These are phyloP conservation scores for Lobosporangium transversale DNA, from an alignment of 192 early-diverging fungal species.

Conservation along the genomic window DNA sequence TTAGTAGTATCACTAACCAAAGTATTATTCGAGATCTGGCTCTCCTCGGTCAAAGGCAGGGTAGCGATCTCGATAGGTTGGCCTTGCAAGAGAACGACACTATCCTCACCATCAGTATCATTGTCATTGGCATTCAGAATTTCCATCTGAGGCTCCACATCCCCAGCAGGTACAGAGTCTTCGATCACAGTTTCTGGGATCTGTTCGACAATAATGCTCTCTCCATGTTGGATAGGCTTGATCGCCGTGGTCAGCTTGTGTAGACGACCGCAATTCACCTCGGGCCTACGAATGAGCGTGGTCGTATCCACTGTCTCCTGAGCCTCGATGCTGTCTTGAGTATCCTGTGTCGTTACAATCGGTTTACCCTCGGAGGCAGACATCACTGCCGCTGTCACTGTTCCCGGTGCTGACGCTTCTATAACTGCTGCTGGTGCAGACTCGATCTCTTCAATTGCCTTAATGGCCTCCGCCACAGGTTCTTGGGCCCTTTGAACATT, in stretches of 20 bases:
- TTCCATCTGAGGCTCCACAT: no score
- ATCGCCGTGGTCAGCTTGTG: conserved; percentile 29
- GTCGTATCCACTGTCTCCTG: conserved; percentile 21
- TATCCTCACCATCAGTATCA: conserved; percentile 3
- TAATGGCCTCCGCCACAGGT: conserved; percentile 12
- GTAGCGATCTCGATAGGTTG: conserved; percentile 4
- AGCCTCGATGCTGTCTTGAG: conserved; percentile 22
- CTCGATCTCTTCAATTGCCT: conserved; percentile 29
- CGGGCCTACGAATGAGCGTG: conserved; percentile 24
- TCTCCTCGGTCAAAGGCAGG: no score
- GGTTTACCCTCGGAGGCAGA: conserved; percentile 16
- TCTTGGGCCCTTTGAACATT: conserved; percentile 15
- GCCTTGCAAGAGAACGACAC: conserved; percentile 6
- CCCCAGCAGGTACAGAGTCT: not conserved
- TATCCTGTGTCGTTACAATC: conserved; percentile 5
- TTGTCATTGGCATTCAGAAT: not conserved
- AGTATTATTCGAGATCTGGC: no score
- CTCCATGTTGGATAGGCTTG: conserved; percentile 23
- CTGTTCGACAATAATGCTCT: conserved; percentile 34
- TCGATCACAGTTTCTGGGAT: conserved; percentile 12
- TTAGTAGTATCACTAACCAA: no score
- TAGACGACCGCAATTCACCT: conserved; percentile 17
- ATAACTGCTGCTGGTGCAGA: not conserved
- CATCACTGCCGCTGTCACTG: not conserved
- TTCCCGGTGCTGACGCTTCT: not conserved